Evolutionary conservation across 768 basidiomycete genomes (phyloP).

Genomic region (Amanita brunnescens): DNA sequence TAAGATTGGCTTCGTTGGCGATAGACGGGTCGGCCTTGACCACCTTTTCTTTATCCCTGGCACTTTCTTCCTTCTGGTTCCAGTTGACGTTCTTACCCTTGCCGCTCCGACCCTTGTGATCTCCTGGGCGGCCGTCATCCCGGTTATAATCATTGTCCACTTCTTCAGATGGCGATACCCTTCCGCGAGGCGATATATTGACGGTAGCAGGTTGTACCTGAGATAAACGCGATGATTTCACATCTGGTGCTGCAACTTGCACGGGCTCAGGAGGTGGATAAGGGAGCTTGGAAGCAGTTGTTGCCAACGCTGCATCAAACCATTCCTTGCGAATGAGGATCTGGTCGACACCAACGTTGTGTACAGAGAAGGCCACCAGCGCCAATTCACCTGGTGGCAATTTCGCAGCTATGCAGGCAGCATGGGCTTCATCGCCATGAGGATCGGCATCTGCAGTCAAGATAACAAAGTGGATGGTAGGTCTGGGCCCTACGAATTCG

Average conservation of each 20-base stretch:
- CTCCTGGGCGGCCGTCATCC: slow-evolving; percentile 46
- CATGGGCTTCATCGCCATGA: slow-evolving; percentile 72
- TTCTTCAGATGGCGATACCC: slow-evolving; percentile 72
- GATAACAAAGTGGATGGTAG: slow-evolving; percentile 86
- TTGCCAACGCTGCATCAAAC: slow-evolving; percentile 60
- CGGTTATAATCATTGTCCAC: slow-evolving; percentile 54
- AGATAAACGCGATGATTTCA: slow-evolving; percentile 14
- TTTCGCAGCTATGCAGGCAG: slow-evolving; percentile 78
- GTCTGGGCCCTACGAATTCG: slow-evolving; percentile 76
- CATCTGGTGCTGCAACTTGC: slow-evolving; percentile 12
- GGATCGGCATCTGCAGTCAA: slow-evolving; percentile 80
- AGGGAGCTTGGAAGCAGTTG: slow-evolving; percentile 57
- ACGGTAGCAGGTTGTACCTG: slow-evolving; percentile 1
- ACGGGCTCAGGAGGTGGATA: slow-evolving; percentile 22
- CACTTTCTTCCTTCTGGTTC: slow-evolving; percentile 41
- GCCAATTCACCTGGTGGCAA: slow-evolving; percentile 68
- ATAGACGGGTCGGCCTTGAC: slow-evolving; percentile 29
- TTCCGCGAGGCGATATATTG: slow-evolving; percentile 33
- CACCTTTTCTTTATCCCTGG: slow-evolving; percentile 21
- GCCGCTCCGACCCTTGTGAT: slow-evolving; percentile 30
- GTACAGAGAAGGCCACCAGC: slow-evolving; percentile 83
- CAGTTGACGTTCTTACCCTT: slow-evolving; percentile 57
- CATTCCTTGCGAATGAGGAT: slow-evolving; percentile 81
- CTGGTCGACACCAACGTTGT: slow-evolving; percentile 83
- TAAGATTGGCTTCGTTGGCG: slow-evolving; percentile 46